Evolutionary conservation across 2,329 filamentous ascomycete species (phyloP).

Genomic region (Daldinia sp.): DNA sequence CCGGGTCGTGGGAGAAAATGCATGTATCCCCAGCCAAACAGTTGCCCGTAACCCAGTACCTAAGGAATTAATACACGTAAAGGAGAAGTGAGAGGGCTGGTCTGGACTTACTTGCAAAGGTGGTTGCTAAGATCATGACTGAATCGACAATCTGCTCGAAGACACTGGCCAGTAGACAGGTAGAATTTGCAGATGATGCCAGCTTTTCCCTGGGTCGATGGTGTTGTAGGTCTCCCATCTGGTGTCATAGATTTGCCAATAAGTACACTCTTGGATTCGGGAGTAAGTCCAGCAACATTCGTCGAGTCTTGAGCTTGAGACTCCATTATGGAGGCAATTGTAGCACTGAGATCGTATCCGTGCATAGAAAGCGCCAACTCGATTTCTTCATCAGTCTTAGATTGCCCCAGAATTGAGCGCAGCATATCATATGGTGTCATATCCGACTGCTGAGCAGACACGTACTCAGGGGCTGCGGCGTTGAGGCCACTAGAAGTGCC

Average conservation of each 20-base stretch:
- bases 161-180: conserved; percentile 93
- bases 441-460: conserved; percentile 76
- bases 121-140: conserved; percentile 96
- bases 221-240: conserved; percentile 80
- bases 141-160: conserved; percentile 95
- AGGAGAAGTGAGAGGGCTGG: background rate
- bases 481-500: conserved; percentile 78
- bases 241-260: conserved; percentile 92
- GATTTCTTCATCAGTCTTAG: conserved; percentile 92
- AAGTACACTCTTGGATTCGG: conserved; percentile 75
- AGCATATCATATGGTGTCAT: conserved; percentile 99
- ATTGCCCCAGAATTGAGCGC: conserved; percentile 90
- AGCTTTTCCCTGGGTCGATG: conserved; percentile 80
- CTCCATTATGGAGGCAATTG: conserved; percentile 90
- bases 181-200: conserved; percentile 98
- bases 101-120: conserved; percentile 88
- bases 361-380: conserved; percentile 89
- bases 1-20: conserved; percentile 96
- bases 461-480: conserved; percentile 83
- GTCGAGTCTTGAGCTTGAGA: conserved; percentile 66
- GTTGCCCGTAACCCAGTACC: conserved; percentile 96
- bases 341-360: conserved; percentile 92
- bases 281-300: conserved; percentile 57
- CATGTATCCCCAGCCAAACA: conserved; percentile 94
- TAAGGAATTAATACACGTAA: conserved; percentile 75